Percentiles rank a stretch among this genome's conserved stretches.
Evolutionary conservation across 352 stramenopile genomes (phyloP).

Genomic region (Pythium brassicae): DNA sequence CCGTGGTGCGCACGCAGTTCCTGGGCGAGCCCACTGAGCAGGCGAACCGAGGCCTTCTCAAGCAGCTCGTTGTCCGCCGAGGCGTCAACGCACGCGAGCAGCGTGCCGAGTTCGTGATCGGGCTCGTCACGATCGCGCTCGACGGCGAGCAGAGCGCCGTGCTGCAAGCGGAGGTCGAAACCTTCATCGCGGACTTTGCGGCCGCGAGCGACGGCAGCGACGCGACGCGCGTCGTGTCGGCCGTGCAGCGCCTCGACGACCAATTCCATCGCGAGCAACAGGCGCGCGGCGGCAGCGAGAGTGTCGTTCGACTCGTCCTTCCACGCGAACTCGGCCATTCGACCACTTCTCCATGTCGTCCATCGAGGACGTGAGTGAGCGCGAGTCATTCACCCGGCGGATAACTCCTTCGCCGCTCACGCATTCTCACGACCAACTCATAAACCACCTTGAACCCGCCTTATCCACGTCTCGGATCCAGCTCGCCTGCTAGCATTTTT

Average conservation of each 20-base stretch:
- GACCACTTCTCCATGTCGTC: too few species aligned
- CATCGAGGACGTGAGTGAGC: too few species aligned
- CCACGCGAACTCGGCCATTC: conserved; percentile 74
- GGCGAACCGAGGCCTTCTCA: conserved; percentile 51
- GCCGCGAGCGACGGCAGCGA: neutral
- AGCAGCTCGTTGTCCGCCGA: conserved; percentile 63
- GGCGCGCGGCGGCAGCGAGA: neutral
- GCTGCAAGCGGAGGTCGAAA: conserved; percentile 27
- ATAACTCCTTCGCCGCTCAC: too few species aligned
- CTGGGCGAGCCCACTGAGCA: conserved; percentile 21
- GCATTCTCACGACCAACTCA: too few species aligned
- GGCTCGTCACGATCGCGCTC: conserved; percentile 52
- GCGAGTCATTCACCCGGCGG: too few species aligned
- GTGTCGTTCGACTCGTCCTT: conserved; percentile 78
- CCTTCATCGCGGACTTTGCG: conserved; percentile 22
- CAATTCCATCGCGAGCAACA: conserved; percentile 42
- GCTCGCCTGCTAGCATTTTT: too few species aligned
- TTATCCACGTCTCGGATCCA: too few species aligned
- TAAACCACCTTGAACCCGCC: too few species aligned
- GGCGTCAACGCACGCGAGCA: conserved; percentile 23
- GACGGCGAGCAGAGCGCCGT: conserved; percentile 25
- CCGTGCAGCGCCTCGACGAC: conserved; percentile 56
- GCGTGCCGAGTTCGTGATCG: conserved; percentile 54
- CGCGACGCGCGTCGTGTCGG: conserved; percentile 34
- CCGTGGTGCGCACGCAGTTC: conserved; percentile 35